Evolutionary conservation across 1,139 yeast species (phyloP), one percentile per base, ranked within the genome.

Genomic region (Hyphopichia wangnamkhiaoensis): DNA sequence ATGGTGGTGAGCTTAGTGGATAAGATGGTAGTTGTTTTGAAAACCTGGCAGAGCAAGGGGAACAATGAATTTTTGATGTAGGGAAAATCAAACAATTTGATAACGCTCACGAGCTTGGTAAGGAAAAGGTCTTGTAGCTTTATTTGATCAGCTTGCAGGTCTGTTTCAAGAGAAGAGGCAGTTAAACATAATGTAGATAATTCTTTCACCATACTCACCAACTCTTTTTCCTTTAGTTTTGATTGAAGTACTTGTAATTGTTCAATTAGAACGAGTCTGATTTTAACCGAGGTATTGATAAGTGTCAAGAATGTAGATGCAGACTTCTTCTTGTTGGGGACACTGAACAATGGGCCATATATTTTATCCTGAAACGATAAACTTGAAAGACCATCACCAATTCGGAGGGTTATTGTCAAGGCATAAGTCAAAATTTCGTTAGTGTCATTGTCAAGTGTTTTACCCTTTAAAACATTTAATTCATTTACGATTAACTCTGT

Each of bases 21-120:
- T 30, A 90, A 65, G 31, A 93, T 79, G 0, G 94, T 86, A 0
- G 98, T 91, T 33, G 89, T 85, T 31, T 88, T 79, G 61, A 90
- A 91, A 3, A 88, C 77, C 32, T 75, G 76, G 31, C 89, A 78
- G 18, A 90, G 69, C 31, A 80, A 65, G 1, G 96, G 96, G 56
- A 87, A 79, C 14, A 89, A 68, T 14, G 79, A 78, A 49, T 82
- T 83, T 49, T 91, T 89, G 39, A 89, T 72, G 26, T 82, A 78
- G 5, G 91, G 79, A 53, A 88, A 87, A 40, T 83, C 94, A 36
- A 84, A 65, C 36, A 76, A 69, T 8, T 65, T 71, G 2, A 79
- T 58, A 32, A 79, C 63, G 8, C 62, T 48, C 0, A 70, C 62
- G 32, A 80, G 57, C 39, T 76, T 69, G n/a, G 53, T 56, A 41